A percentile compares a stretch with the other conserved stretches of the same genome.
Evolutionary conservation across 768 basidiomycete genomes (phyloP).

Genomic region (Tubosaeta sp.): DNA sequence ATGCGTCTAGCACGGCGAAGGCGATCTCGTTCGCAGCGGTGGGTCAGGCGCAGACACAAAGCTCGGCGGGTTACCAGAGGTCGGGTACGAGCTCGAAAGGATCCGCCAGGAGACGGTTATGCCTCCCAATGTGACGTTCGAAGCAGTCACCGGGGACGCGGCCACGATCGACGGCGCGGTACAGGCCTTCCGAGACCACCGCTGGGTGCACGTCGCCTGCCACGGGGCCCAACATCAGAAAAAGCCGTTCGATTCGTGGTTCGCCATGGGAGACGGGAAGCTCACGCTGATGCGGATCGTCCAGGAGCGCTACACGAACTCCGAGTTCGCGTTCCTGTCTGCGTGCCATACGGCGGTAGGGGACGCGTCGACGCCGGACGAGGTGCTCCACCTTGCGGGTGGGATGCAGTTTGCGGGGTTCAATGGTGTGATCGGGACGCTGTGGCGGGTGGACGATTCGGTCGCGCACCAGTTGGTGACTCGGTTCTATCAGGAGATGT

Average conservation of each 20-base stretch:
- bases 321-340: background rate
- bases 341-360: background rate
- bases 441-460: background rate
- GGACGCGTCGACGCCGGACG: background rate
- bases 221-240: background rate
- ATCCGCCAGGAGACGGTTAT: background rate
- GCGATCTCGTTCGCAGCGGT: background rate
- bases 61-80: background rate
- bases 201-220: background rate
- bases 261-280: background rate
- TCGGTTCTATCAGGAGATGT: background rate
- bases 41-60: background rate
- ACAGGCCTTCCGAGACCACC: background rate
- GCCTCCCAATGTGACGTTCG: background rate
- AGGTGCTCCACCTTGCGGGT: background rate
- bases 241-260: background rate
- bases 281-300: background rate
- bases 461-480: background rate
- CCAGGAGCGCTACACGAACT: background rate
- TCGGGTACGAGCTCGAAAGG: background rate
- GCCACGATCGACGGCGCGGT: background rate
- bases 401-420: background rate
- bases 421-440: background rate
- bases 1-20: background rate
- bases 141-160: background rate